A percentile compares a stretch with the other conserved stretches of the same genome.
phyloP scores from a whole-genome alignment of 2,329 filamentous ascomycete species.

The Macrophomina phaseolina region DNA sequence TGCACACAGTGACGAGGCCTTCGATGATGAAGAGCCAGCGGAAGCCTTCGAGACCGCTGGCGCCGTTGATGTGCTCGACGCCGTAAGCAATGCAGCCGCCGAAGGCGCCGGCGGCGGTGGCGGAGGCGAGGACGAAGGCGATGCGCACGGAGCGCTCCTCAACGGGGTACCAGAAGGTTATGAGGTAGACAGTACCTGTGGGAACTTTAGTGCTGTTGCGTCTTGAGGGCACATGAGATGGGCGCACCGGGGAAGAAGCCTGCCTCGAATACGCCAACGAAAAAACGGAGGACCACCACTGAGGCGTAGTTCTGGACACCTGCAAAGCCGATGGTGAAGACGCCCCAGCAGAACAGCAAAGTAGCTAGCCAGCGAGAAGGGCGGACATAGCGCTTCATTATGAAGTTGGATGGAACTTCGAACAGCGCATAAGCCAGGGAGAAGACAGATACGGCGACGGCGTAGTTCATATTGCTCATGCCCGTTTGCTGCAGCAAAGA shows the following conservation, averaged over 20 bases:
- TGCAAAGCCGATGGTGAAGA: slow-evolving; percentile 53
- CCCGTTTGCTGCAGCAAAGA: slow-evolving; percentile 44
- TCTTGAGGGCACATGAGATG: not conserved
- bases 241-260: slow-evolving; percentile 15
- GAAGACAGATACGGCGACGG: slow-evolving; percentile 42
- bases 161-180: slow-evolving; percentile 59
- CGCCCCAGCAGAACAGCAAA: slow-evolving; percentile 54
- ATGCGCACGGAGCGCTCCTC: slow-evolving; percentile 64
- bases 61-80: slow-evolving; percentile 44
- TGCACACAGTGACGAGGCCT: slow-evolving; percentile 33
- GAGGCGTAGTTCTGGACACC: slow-evolving; percentile 50
- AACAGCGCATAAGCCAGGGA: slow-evolving; percentile 43
- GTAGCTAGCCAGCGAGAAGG: slow-evolving; percentile 46
- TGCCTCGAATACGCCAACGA: slow-evolving; percentile 42
- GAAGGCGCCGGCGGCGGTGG: slow-evolving; percentile 59
- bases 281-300: slow-evolving; percentile 48
- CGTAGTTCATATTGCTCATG: slow-evolving; percentile 41
- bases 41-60: slow-evolving; percentile 49
- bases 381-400: slow-evolving; percentile 60
- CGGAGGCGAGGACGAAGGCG: slow-evolving; percentile 60
- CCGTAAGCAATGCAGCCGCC: slow-evolving; percentile 38
- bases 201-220: not conserved
- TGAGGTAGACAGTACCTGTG: not conserved
- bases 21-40: slow-evolving; percentile 42
- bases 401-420: slow-evolving; percentile 62